phyloP scores from a whole-genome alignment of 2,329 filamentous ascomycete species.

The Hypoxylon sp. region DNA sequence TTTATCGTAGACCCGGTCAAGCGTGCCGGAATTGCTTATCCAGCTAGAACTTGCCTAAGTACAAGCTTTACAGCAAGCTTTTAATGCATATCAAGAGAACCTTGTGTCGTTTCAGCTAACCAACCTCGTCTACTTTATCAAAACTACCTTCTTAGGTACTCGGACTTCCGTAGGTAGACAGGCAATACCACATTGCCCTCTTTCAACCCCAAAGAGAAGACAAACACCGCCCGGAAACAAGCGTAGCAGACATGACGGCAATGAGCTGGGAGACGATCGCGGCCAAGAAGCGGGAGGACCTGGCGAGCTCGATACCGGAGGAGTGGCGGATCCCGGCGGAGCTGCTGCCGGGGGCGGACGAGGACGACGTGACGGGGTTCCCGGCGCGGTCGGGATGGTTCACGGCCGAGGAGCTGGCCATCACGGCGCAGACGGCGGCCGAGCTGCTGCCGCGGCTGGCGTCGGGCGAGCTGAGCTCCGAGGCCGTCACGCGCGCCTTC shows the following conservation, averaged over 20 bases:
- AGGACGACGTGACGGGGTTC: conserved; percentile 64
- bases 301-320: conserved; percentile 59
- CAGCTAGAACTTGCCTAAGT: no score
- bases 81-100: no score
- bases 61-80: no score
- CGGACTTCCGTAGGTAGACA: no score
- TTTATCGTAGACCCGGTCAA: no score
- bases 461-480: conserved; percentile 48
- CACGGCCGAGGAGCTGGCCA: conserved; percentile 51
- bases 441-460: conserved; percentile 49
- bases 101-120: no score
- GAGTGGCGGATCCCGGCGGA: conserved; percentile 64
- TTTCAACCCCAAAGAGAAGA: background rate
- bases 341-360: conserved; percentile 60
- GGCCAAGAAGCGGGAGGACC: conserved; percentile 53
- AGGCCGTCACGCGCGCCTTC: conserved; percentile 49
- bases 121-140: no score
- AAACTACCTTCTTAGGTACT: no score
- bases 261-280: conserved; percentile 52
- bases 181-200: no score
- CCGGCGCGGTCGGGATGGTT: conserved; percentile 67
- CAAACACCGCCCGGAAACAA: background rate
- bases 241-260: conserved; percentile 34
- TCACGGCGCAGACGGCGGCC: conserved; percentile 47
- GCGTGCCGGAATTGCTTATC: no score